phyloP scores from a whole-genome alignment of 1,139 yeast species.

The Taphrina wiesneri region DNA sequence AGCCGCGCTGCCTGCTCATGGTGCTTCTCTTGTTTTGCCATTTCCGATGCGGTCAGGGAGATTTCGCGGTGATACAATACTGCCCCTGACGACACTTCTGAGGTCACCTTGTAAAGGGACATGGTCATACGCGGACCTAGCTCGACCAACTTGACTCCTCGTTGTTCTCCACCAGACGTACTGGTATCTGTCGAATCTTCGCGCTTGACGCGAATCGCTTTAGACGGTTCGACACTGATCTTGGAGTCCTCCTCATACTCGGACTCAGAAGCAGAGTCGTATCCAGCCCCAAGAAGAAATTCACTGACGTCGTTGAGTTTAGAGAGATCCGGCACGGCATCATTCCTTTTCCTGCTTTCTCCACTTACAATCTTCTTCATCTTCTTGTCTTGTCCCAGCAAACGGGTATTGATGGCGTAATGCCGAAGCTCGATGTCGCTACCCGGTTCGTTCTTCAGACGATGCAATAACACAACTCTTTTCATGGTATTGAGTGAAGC shows the following conservation, averaged over 20 bases:
- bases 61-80: constrained; percentile 70
- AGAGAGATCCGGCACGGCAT: constrained; percentile 71
- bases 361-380: constrained; percentile 67
- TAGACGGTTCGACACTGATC: constrained; percentile 63
- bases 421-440: constrained; percentile 83
- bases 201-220: constrained; percentile 19
- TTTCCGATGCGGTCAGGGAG: constrained; percentile 31
- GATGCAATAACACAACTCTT: constrained; percentile 71
- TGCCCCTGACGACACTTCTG: constrained; percentile 83
- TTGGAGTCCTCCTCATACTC: constrained; percentile 88
- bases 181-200: constrained; percentile 33
- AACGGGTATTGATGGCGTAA: constrained; percentile 81
- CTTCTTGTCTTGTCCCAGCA: constrained; percentile 79
- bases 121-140: constrained; percentile 87
- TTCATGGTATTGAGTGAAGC: constrained; percentile 71
- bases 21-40: constrained; percentile 35
- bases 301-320: constrained; percentile 76
- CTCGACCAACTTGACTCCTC: constrained; percentile 90
- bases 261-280: constrained; percentile 81
- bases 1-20: constrained; percentile 35
- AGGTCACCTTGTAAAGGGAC: constrained; percentile 81
- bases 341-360: constrained; percentile 48
- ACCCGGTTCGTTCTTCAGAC: constrained; percentile 65
- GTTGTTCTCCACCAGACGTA: constrained; percentile 54
- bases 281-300: constrained; percentile 73